These are phyloP conservation scores for Verticillium nonalfalfae DNA, from an alignment of 2,329 filamentous ascomycete genomes.

Conservation along the genomic window DNA sequence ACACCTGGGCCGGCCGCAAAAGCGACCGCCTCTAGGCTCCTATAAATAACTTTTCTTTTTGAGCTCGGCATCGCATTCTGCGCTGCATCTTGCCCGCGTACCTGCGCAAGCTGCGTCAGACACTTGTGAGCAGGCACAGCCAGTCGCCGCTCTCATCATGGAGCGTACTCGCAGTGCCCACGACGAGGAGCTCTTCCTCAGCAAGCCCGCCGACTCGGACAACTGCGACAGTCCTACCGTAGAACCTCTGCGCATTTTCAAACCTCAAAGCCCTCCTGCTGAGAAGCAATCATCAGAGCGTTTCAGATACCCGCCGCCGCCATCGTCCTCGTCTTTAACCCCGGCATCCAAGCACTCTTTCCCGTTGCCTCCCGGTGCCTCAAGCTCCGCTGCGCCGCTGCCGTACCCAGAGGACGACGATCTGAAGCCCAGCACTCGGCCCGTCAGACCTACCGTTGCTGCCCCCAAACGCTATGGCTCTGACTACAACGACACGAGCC, in stretches of 20 bases:
- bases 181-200: slow-evolving; percentile 81
- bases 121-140: neutral
- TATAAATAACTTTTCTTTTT: slow-evolving; percentile 14
- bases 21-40: slow-evolving; percentile 12
- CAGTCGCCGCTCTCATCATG: slow-evolving; percentile 23
- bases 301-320: slow-evolving; percentile 45
- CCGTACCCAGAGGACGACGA: slow-evolving; percentile 71
- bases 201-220: slow-evolving; percentile 38
- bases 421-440: slow-evolving; percentile 29
- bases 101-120: neutral
- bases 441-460: slow-evolving; percentile 25
- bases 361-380: slow-evolving; percentile 60
- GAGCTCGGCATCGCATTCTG: slow-evolving; percentile 5
- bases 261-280: slow-evolving; percentile 56
- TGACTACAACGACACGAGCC: slow-evolving; percentile 41
- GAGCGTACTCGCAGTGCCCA: slow-evolving; percentile 57
- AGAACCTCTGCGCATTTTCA: slow-evolving; percentile 79
- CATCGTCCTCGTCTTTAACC: slow-evolving; percentile 26
- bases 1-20: slow-evolving; percentile 7
- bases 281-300: slow-evolving; percentile 26
- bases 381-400: slow-evolving; percentile 60
- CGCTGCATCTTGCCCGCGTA: slow-evolving; percentile 3
- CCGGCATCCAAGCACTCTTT: slow-evolving; percentile 49
- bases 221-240: slow-evolving; percentile 69
- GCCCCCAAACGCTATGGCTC: slow-evolving; percentile 38